Conservation (phyloP, 352 stramenopile genomes). For the Paralagenidium karlingii region DNA sequence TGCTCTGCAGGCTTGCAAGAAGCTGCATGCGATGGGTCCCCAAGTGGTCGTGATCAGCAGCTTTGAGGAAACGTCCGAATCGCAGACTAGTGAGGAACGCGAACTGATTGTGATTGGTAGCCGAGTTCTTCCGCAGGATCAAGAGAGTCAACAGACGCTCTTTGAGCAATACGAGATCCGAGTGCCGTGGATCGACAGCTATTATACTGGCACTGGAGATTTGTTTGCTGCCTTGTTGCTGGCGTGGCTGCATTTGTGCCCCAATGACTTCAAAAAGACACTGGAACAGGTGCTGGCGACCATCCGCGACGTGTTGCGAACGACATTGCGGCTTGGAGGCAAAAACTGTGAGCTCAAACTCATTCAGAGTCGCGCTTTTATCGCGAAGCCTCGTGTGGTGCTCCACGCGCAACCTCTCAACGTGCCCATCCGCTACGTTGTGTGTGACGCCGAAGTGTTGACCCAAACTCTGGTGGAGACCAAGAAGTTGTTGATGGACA, state of each 20-base stretch:
- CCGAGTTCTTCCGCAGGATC: slow-evolving; percentile 13
- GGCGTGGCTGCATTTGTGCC: slow-evolving; percentile 56
- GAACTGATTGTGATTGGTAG: slow-evolving; percentile 65
- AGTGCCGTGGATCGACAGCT: slow-evolving; percentile 65
- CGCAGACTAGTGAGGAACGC: slow-evolving; percentile 7
- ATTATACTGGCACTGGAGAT: slow-evolving; percentile 77
- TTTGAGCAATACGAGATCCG: slow-evolving; percentile 73
- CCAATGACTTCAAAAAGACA: slow-evolving; percentile 42
- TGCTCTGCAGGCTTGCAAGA: slow-evolving; percentile 51
- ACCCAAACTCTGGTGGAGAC: background rate
- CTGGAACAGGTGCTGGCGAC: slow-evolving; percentile 70
- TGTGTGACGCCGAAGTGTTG: background rate
- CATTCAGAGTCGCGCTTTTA: slow-evolving; percentile 66
- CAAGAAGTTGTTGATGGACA: background rate
- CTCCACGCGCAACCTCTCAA: background rate
- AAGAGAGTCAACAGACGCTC: slow-evolving; percentile 1
- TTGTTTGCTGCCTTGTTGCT: slow-evolving; percentile 73
- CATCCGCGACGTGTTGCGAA: slow-evolving; percentile 67
- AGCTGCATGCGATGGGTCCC: slow-evolving; percentile 55
- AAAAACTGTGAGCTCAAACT: slow-evolving; percentile 74
- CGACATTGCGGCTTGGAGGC: slow-evolving; percentile 42
- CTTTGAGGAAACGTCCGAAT: slow-evolving; percentile 30
- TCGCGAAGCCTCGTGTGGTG: slow-evolving; percentile 23
- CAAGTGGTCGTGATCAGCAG: slow-evolving; percentile 76
- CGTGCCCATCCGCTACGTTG: background rate